Base-by-base conservation (phyloP, 768 basidiomycete species). In the Mycena albidolilacea region DNA sequence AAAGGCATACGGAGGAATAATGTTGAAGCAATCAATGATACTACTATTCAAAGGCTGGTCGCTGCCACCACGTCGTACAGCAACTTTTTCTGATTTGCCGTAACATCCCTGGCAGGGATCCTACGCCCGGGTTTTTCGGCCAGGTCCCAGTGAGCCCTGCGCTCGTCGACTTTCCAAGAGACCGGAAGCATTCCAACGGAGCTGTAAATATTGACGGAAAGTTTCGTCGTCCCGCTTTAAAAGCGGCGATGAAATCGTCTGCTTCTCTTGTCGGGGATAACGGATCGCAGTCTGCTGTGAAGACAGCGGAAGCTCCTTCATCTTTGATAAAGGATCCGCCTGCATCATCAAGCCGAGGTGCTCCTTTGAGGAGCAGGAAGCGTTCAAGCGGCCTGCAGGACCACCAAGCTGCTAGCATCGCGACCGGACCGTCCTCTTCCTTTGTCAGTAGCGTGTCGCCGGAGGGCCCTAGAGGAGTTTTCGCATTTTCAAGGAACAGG, bases 71-170 rank as follows among this genome's bases (percentile, higher is more conserved):
- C 30, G 30, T 52, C 19, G 5, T 43, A 39, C 12, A 60, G 8
- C 6, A 1, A 7, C 3, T 44, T 5, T 21, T 3, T 10, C 39
- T 55, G 52, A 52, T 46, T 9, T 17, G 5, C n/a, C 1, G 30
- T 30, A 30, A 30, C 30, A 30, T 30, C 19, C 17, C 37, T 19
- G 21, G 9, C 39, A 62, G 50, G 4, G 48, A 41, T 44, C 3
- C 38, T 1, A 41, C 52, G 35, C 60, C 67, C 15, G 23, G 52
- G n/a, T 73, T 57, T 35, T 73, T 73, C n/a, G 72, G 72, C 9
- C 38, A 64, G 50, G 44, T 69, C 21, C 63, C 63, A 9, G 48
- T 50, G 19, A 7, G 65, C 7, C 39, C 63, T 10, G 17, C 55
- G 14, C 21, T 44, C 14, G 11, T 64, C 44, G 46, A 69, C 39